A percentile compares a stretch with the other conserved stretches of the same genome.
Conservation (phyloP, 208 protist species). For the Plasmodiophora brassicae region DNA sequence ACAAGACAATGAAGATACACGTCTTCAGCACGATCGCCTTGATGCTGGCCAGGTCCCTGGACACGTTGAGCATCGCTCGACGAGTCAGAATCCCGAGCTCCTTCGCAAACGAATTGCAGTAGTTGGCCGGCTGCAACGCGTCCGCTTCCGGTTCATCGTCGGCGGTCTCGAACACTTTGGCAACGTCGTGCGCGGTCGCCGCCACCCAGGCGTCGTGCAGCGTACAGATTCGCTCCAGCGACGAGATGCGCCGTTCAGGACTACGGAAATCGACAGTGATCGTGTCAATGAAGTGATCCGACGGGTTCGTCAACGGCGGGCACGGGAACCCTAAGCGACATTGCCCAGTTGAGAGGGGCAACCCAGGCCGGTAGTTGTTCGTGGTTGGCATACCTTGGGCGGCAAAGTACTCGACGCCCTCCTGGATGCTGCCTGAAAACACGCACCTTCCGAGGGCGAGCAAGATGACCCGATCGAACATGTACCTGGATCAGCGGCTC, state of each 20-base stretch:
- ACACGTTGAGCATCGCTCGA: not conserved
- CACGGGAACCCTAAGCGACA: no score
- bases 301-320: not conserved
- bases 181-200: not conserved
- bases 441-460: not conserved
- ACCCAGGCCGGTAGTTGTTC: no score
- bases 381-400: not conserved
- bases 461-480: not conserved
- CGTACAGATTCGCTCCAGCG: not conserved
- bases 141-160: not conserved
- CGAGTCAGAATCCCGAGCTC: not conserved
- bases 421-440: not conserved
- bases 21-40: not conserved
- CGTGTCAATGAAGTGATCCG: not conserved
- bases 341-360: no score
- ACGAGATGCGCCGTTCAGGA: not conserved
- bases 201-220: not conserved
- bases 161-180: not conserved
- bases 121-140: not conserved
- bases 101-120: not conserved
- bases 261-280: conserved; percentile 11
- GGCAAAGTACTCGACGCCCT: not conserved
- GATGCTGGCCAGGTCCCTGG: not conserved
- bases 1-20: no score
- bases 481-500: no score